These are phyloP conservation scores for Tolypocladium guangdongense DNA, from an alignment of 2,329 filamentous ascomycete species.

Conservation along the genomic window DNA sequence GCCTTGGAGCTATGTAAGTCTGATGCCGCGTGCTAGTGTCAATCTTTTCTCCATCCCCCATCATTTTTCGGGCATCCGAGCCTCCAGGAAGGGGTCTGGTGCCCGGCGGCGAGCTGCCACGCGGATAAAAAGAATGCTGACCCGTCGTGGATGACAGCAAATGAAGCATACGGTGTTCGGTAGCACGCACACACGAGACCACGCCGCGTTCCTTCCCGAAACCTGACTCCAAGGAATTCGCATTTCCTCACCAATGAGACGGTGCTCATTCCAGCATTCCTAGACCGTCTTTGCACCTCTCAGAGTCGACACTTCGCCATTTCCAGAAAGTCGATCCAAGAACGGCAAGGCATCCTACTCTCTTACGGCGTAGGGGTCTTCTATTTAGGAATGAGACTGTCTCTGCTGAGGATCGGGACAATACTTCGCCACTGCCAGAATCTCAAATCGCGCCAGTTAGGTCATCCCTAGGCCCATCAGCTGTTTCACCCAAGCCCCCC, in stretches of 20 bases:
- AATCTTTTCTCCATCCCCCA: not conserved
- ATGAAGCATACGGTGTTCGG: slow-evolving; percentile 7
- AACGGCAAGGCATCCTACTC: slow-evolving; percentile 12
- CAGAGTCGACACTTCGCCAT: slow-evolving; percentile 12
- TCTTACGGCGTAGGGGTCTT: slow-evolving; percentile 9
- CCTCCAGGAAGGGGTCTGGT: not conserved
- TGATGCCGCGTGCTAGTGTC: slow-evolving; percentile 4
- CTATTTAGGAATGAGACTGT: slow-evolving; percentile 27
- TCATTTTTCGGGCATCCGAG: not conserved
- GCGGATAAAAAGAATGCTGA: slow-evolving; percentile 5
- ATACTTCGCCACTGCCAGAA: slow-evolving; percentile 20
- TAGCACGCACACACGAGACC: slow-evolving; percentile 5
- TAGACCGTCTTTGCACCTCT: slow-evolving; percentile 8
- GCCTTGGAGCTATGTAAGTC: slow-evolving; percentile 1
- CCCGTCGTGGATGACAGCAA: not conserved
- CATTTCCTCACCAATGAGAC: slow-evolving; percentile 12
- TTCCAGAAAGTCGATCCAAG: slow-evolving; percentile 8
- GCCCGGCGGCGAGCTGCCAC: not conserved
- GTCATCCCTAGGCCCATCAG: slow-evolving; percentile 14
- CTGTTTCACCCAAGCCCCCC: slow-evolving; percentile 26
- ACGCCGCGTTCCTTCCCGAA: slow-evolving; percentile 7
- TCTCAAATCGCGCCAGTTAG: slow-evolving; percentile 22
- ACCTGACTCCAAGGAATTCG: slow-evolving; percentile 7
- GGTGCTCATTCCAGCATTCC: slow-evolving; percentile 9
- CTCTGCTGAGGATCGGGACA: slow-evolving; percentile 24